Evolutionary conservation across 148 eudicot species (phyloP), one percentile per base, ranked within the genome.

Genomic region (Heliosperma pusillum): DNA sequence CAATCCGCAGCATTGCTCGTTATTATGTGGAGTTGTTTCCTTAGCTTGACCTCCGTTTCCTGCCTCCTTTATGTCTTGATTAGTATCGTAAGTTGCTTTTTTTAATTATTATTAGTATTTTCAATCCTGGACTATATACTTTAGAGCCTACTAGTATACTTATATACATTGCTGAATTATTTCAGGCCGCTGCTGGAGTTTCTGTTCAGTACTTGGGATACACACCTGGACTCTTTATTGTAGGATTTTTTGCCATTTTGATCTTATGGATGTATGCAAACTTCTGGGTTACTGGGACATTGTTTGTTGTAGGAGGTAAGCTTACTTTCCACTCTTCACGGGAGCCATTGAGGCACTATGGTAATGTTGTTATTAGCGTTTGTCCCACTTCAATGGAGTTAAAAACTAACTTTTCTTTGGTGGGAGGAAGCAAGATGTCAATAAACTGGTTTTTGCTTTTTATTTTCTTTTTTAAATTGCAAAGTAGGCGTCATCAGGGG

Each of bases 221-320:
- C 80, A 90, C 97, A 77, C 99, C 99, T 81, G 99, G 97, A 76
- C 83, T 92, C 71, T 95, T 92, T 81, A 92, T 95, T 53, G 97
- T 92, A 76, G 97, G 99, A 71, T 82, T 92, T 22, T 89, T 89
- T 86, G 94, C 99, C 59, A 96, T 92, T 81, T 74, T 96, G 77
- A 78, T 90, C 68, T 80, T 96, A 62, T 96, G 99, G 99, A 90
- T 92, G 97, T 96, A 83, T 86, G 99, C 97, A 69, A 92, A 96
- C 89, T 92, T 92, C 85, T 92, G 99, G 99, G 88, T 93, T 44
- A 92, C 89, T 22, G 99, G 99, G 70, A 69, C 86, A 80, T 83
- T 96, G 84, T 89, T 96, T 81, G 86, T 96, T 64, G 88, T 92
- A 77, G 99, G 94, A 87, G 99, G 99, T 96, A 88, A 85, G 50